Evolutionary conservation across 164 flowering plant species (phyloP).

Genomic region (Kalanchoe fedtschenkoi): DNA sequence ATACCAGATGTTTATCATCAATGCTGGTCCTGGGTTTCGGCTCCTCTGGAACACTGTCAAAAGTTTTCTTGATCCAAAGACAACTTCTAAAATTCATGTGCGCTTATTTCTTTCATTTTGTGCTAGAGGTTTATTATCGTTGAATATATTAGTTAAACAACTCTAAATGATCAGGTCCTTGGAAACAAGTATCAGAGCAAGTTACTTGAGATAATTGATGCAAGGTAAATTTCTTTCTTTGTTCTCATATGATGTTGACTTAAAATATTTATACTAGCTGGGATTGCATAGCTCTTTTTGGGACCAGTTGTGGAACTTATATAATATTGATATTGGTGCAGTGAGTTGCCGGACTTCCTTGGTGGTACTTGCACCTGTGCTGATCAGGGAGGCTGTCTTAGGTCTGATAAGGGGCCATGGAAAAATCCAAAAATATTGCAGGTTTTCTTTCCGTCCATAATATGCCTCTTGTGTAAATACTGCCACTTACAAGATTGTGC

Average conservation of each 20-base stretch:
- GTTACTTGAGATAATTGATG: constrained; percentile 83
- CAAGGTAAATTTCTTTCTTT: constrained; percentile 42
- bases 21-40: constrained; percentile 96
- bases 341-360: constrained; percentile 60
- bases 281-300: background rate
- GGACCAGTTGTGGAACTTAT: background rate
- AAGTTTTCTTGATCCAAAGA: constrained; percentile 76
- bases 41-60: constrained; percentile 83
- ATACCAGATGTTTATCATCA: constrained; percentile 80
- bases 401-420: constrained; percentile 82
- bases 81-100: constrained; percentile 90
- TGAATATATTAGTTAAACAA: background rate
- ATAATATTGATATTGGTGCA: constrained; percentile 14
- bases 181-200: constrained; percentile 81
- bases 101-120: constrained; percentile 7
- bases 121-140: background rate
- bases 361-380: constrained; percentile 55
- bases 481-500: background rate
- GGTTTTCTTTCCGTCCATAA: constrained; percentile 12
- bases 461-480: background rate
- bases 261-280: too few relatives aligned
- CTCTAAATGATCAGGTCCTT: constrained; percentile 44
- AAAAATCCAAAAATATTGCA: constrained; percentile 44
- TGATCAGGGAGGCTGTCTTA: constrained; percentile 59
- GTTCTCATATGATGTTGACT: background rate